Conservation (phyloP, 2,329 filamentous ascomycete genomes). For the Bipolaris gigantea region DNA sequence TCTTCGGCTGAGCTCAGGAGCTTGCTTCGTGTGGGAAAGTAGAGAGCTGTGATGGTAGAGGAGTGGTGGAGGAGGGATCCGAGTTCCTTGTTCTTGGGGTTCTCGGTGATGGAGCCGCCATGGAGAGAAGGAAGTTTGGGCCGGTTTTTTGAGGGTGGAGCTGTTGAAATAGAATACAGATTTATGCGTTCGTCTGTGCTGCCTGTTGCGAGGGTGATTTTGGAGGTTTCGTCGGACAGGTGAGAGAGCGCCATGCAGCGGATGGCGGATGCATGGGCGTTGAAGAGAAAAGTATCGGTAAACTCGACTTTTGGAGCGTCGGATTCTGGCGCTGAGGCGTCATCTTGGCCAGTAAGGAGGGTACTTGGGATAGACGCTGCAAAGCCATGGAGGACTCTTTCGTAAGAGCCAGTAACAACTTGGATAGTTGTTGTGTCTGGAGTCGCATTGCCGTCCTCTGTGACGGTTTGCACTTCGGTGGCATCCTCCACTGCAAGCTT, state of each 20-base stretch:
- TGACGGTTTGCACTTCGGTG: slow-evolving; percentile 8
- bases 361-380: slow-evolving; percentile 67
- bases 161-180: slow-evolving; percentile 78
- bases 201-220: slow-evolving; percentile 86
- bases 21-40: slow-evolving; percentile 84
- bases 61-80: slow-evolving; percentile 86
- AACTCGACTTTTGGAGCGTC: slow-evolving; percentile 60
- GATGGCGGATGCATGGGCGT: slow-evolving; percentile 87
- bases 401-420: slow-evolving; percentile 90
- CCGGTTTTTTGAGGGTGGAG: slow-evolving; percentile 58
- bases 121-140: slow-evolving; percentile 67
- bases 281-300: slow-evolving; percentile 92
- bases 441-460: slow-evolving; percentile 8
- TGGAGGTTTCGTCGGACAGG: slow-evolving; percentile 71
- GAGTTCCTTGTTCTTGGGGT: slow-evolving; percentile 82
- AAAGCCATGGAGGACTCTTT: slow-evolving; percentile 87
- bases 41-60: slow-evolving; percentile 75
- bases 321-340: slow-evolving; percentile 21
- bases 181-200: slow-evolving; percentile 94
- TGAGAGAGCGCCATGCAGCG: slow-evolving; percentile 81
- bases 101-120: slow-evolving; percentile 76
- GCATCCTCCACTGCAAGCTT: slow-evolving; percentile 21
- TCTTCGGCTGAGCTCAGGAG: slow-evolving; percentile 87
- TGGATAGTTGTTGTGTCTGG: slow-evolving; percentile 62
- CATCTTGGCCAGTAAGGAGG: slow-evolving; percentile 34